Evolutionary conservation across 768 basidiomycete genomes (phyloP), one percentile per base, ranked within the genome.

Genomic region (Mycena venus): DNA sequence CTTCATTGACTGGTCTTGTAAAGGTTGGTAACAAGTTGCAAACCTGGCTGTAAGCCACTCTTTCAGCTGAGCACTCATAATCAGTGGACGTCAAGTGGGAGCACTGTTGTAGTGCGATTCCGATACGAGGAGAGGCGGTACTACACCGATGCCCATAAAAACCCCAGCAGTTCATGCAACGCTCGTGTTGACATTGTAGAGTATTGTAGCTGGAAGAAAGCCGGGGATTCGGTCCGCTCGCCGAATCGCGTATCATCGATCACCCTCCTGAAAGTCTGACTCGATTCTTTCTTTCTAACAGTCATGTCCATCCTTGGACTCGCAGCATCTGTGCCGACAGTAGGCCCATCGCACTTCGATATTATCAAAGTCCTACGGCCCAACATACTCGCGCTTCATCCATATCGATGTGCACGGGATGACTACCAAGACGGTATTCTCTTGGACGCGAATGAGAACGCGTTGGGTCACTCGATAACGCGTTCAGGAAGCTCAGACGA

Each of bases 381-480:
- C 2, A 99, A 99, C 80, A 97, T 99, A 79, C 93, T 98, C 59
- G 85, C 95, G 0, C 87, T 99, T 17, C 92, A 93, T 59, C 98
- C 98, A 0, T 99, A 99, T 84, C 92, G 97, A 34, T 99, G 97
- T 79, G 98, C 98, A 0, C 89, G 98, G 58, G 98, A 99, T 79
- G 98, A 99, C 85, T 99, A 98, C 85, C 91, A 92, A 59, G 86
- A 91, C 3, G 97, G 97, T 27, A 93, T 99, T 78, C 91, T 99
- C 31, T 91, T 99, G 25, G 98, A 99, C 78, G 98, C 98, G 17
- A 99, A 99, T 84, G 98, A 99, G 86, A 99, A 99, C 81, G 91
- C 98, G 0, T 88, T 97, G 40, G 98, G 98, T 0, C 95, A 95
- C 80, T 93, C 95, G 2, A 93, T 99, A 42, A 84, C 88, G 29